Base-by-base conservation (phyloP, 2,329 filamentous ascomycete species). In the Fusarium devonianum region DNA sequence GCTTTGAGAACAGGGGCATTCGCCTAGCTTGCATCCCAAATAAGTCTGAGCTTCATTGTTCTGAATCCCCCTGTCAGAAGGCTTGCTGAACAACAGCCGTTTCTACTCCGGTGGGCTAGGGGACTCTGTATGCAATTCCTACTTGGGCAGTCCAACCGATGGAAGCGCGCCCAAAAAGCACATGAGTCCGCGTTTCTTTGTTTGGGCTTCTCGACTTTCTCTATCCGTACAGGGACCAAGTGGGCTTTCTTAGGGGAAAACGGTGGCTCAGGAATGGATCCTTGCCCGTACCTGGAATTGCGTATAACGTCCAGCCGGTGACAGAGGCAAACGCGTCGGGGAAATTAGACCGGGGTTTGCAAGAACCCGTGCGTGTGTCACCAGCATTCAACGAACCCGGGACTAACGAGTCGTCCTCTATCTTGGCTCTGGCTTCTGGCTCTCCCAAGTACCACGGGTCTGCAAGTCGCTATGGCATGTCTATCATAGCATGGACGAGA, bases 281-380 rank as follows among this genome's bases (percentile, higher is more conserved):
- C 50, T 28, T 36, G 32, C 40, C 32, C 17, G 23, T 16, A 16
- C 23, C 34, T 41, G 23, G 39, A 39, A 42, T 12, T 43, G 35
- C 45, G 32, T 34, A 37, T 35, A 32, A 28, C 28, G 29, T 57
- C 37, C 39, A 49, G 25, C 26, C 42, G 26, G 38, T 41, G 42
- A 38, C 30, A 49, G 48, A 58, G 49, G 56, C 55, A 46, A n/a
- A 58, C 54, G 49, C 44, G 37, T 60, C 51, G 39, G 51, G 55
- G 56, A 59, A 56, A 60, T 59, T 60, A 43, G 34, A 51, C 49
- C 17, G 29, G 49, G 54, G 49, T 18, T 10, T n/a, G n/a, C 14
- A 21, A 25, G 16, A 22, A 35, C 49, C 35, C 43, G 51, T 29
- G 29, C 44, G 37, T 23, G 37, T 52, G 55, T 41, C 39, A 33